These are phyloP conservation scores for Aureobasidium sp. DNA, from an alignment of 2,329 filamentous ascomycete genomes.

Conservation along the genomic window DNA sequence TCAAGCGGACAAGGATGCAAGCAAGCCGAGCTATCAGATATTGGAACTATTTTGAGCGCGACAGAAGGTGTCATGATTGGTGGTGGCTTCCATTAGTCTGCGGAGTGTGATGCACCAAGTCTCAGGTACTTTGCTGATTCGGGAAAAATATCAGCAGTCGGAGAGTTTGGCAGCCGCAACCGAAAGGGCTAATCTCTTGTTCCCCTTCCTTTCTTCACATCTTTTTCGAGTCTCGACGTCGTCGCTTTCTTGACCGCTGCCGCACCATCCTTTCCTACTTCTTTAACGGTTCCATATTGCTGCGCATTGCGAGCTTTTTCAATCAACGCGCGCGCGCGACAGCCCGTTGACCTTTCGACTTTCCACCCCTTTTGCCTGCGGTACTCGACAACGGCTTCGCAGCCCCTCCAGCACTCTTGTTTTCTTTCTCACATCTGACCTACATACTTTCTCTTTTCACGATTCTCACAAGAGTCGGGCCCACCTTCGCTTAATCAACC, in stretches of 20 bases:
- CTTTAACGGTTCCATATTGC: neutral
- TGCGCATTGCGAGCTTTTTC: neutral
- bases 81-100: slow-evolving; percentile 7
- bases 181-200: slow-evolving; percentile 7
- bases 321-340: neutral
- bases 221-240: slow-evolving; percentile 7
- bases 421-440: slow-evolving; percentile 1
- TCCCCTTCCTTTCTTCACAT: neutral
- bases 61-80: neutral
- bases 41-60: slow-evolving; percentile 5
- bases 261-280: slow-evolving; percentile 4
- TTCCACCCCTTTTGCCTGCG: neutral
- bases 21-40: neutral
- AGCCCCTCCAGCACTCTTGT: slow-evolving; percentile 1
- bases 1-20: neutral
- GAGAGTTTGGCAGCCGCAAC: slow-evolving; percentile 10
- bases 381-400: slow-evolving; percentile 1
- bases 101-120: neutral
- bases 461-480: neutral
- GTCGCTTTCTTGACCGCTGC: slow-evolving; percentile 2
- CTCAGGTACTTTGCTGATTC: slow-evolving; percentile 1
- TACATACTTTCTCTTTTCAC: slow-evolving; percentile 8
- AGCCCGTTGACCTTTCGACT: neutral
- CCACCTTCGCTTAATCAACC: slow-evolving; percentile 6
- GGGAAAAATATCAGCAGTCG: slow-evolving; percentile 1